Percentiles rank a stretch among this genome's conserved stretches.
Conservation (phyloP, 805 yeast species). For the Cyberlindnera maritima region DNA sequence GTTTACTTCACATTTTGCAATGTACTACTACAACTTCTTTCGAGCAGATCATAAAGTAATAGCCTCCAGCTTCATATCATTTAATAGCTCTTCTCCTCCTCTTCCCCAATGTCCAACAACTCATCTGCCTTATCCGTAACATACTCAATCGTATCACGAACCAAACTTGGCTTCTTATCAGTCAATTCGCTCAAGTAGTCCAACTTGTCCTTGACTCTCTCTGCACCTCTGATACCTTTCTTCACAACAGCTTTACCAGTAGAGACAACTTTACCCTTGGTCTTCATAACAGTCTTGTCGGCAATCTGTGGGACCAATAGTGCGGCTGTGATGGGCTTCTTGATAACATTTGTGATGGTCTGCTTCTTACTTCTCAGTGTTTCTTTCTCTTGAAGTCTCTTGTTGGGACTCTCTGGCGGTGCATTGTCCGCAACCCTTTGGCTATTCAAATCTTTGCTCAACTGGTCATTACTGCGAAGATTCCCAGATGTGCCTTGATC, state of each 20-base stretch:
- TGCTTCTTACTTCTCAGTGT: slow-evolving; percentile 8
- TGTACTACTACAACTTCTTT: background rate
- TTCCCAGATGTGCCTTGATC: background rate
- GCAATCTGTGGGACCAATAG: slow-evolving; percentile 8
- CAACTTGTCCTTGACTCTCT: background rate
- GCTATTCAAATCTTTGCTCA: slow-evolving; percentile 2
- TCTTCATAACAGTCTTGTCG: background rate
- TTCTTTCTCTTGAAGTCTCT: slow-evolving; percentile 1
- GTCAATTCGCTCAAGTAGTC: slow-evolving; percentile 7
- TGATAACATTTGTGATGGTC: background rate
- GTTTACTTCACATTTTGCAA: background rate
- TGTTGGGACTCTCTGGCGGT: slow-evolving; percentile 23
- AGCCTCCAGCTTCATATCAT: too few species aligned
- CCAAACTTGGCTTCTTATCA: slow-evolving; percentile 6
- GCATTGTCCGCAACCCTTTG: slow-evolving; percentile 20
- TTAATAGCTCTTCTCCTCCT: background rate
- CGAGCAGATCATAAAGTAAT: too few species aligned
- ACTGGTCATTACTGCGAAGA: background rate
- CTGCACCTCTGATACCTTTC: slow-evolving; percentile 2
- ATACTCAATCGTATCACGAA: slow-evolving; percentile 4
- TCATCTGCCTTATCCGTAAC: slow-evolving; percentile 5
- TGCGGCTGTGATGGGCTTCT: slow-evolving; percentile 1
- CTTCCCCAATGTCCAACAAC: background rate
- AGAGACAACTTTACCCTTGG: background rate
- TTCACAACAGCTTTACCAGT: slow-evolving; percentile 2